These are phyloP conservation scores for Balakata baccata DNA, from an alignment of 345 rosid species.

Conservation along the genomic window DNA sequence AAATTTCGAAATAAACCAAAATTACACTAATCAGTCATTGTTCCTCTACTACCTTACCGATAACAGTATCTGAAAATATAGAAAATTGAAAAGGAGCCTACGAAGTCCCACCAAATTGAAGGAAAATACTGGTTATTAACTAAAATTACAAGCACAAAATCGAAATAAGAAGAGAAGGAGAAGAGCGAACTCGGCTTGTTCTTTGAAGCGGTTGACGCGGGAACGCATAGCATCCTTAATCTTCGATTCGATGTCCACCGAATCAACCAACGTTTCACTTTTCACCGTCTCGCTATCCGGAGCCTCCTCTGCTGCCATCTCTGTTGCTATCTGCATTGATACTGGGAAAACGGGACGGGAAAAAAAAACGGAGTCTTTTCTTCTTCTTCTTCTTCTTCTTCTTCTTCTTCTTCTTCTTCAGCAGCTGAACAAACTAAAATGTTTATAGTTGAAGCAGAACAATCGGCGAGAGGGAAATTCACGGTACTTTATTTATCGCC, in stretches of 20 bases:
- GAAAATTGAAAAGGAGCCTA: not conserved
- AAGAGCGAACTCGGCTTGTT: constrained; percentile 57
- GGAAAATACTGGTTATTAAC: not conserved
- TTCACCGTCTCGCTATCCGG: constrained; percentile 17
- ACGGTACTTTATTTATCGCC: no score
- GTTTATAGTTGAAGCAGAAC: no score
- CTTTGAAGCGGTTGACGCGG: constrained; percentile 59
- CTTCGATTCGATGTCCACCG: constrained; percentile 45
- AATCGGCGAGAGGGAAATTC: no score
- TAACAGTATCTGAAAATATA: not conserved
- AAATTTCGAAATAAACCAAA: constrained; percentile 13
- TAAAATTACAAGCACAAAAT: not conserved
- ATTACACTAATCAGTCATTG: not conserved
- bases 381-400: no score
- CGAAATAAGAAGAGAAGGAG: constrained; percentile 11
- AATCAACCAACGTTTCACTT: constrained; percentile 14
- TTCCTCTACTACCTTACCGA: not conserved
- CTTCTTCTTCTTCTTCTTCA: no score
- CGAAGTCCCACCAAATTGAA: not conserved
- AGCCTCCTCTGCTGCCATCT: constrained; percentile 39
- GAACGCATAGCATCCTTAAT: constrained; percentile 67
- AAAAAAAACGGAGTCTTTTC: no score
- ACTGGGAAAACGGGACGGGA: no score
- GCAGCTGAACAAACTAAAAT: no score
- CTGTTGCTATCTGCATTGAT: no score